Base-by-base conservation (phyloP, 2,329 filamentous ascomycete species). In the Sporothrix luriei region DNA sequence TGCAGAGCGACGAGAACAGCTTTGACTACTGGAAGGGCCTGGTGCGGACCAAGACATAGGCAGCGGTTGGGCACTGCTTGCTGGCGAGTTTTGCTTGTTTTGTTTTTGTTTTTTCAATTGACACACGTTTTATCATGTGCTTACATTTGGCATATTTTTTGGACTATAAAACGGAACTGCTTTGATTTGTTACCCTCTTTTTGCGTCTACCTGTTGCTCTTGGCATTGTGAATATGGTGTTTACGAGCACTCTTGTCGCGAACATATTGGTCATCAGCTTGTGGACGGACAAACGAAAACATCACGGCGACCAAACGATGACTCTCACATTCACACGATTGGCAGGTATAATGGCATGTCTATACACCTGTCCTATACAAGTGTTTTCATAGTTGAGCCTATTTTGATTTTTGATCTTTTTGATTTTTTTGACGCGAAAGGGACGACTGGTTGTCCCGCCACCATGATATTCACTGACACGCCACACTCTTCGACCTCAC, bases 1-100 rank as follows among this genome's bases (percentile, higher is more conserved):
- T 99, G 80, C 94, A 97, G 82, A 97, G 93, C 78, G 95, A 99
- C 79, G 93, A 94, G 78, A 99, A 99, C 77, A 97, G 94, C 78
- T 99, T 99, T 82, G 95, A 99, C 80, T 99, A 97, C 78, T 97
- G 97, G 81, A 92, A 87, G 77, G 95, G 95, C 0, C 77, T 99
- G 75, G 82, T 99, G 24, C 92, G 88, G 82, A 87, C 90, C 76
- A 98, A 97, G 83, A 79, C 89, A 1, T 93, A 64, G 43, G 21
- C 11, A 11, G 5, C 19, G 29, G 0, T 33, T 55, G 21, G 9
- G 4, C 11, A 29, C 11, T 19, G 16, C 5, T 26, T n/a, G n/a
- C 14, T 19, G 24, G 38, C 57, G 57, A 19, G 19, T 19, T 49
- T n/a, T 26, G 16, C n/a, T n/a, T n/a, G n/a, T 55, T 38, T 57